These are phyloP conservation scores for Flaveria bidentis DNA, from an alignment of 129 eudicot species.

Conservation along the genomic window DNA sequence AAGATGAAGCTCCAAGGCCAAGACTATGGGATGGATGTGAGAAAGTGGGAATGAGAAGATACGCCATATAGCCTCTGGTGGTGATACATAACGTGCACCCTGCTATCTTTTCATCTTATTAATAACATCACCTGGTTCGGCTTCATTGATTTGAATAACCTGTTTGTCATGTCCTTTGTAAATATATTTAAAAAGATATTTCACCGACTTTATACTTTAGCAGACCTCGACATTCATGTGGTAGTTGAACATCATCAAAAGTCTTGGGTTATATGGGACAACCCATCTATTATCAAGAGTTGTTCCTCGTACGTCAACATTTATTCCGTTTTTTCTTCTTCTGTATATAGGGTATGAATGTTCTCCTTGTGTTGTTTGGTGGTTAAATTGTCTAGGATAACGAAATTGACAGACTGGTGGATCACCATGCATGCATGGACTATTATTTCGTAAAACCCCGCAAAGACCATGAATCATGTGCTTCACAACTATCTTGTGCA, in stretches of 20 bases:
- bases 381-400: background rate
- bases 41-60: constrained; percentile 13
- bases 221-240: background rate
- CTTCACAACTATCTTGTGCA: constrained; percentile 14
- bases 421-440: constrained; percentile 18
- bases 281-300: constrained; percentile 29
- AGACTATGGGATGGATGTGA: constrained; percentile 11
- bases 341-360: constrained; percentile 31
- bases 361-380: background rate
- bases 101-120: background rate
- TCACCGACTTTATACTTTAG: background rate
- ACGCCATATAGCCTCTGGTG: constrained; percentile 11
- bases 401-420: background rate
- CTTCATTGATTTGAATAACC: background rate
- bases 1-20: too few species aligned
- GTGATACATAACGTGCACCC: constrained; percentile 18
- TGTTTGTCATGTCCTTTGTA: background rate
- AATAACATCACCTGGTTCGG: background rate
- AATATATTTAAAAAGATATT: constrained; percentile 26
- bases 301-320: background rate
- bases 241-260: background rate
- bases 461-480: constrained; percentile 43
- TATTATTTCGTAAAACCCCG: background rate
- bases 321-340: constrained; percentile 12
- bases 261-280: constrained; percentile 26